phyloP scores from a whole-genome alignment of 805 yeast genomes.

The Debaryomyces hansenii region DNA sequence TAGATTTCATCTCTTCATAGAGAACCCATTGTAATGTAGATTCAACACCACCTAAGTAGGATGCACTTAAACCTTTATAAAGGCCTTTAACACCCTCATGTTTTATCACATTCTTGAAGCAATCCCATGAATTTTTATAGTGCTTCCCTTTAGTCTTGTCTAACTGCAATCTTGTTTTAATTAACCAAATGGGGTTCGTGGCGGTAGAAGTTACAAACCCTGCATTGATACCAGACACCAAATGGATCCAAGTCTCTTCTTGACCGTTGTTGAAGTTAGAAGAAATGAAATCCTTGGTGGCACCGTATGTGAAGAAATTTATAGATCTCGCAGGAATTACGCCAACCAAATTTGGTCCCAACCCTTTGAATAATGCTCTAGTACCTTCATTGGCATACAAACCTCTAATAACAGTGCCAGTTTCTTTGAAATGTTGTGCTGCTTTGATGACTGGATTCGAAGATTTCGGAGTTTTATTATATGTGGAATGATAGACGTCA shows the following conservation, averaged over 20 bases:
- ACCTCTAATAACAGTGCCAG: slow-evolving; percentile 65
- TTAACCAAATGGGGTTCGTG: slow-evolving; percentile 97
- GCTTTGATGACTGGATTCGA: slow-evolving; percentile 44
- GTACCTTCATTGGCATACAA: slow-evolving; percentile 80
- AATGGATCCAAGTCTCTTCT: slow-evolving; percentile 83
- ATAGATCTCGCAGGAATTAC: slow-evolving; percentile 98
- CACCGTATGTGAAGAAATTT: slow-evolving; percentile 94
- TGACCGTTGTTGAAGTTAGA: slow-evolving; percentile 65
- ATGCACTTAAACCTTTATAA: slow-evolving; percentile 90
- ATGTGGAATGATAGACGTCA: slow-evolving; percentile 67
- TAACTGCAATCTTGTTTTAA: slow-evolving; percentile 90
- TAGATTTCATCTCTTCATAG: slow-evolving; percentile 87
- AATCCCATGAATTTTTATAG: slow-evolving; percentile 85
- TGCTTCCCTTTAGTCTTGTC: slow-evolving; percentile 69
- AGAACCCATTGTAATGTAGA: slow-evolving; percentile 95
- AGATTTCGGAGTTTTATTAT: slow-evolving; percentile 47
- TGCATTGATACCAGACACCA: slow-evolving; percentile 84
- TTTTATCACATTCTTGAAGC: slow-evolving; percentile 64
- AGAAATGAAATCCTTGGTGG: slow-evolving; percentile 78
- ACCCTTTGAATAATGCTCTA: slow-evolving; percentile 85
- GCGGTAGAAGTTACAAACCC: slow-evolving; percentile 94
- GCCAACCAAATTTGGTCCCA: slow-evolving; percentile 96
- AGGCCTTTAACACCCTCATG: slow-evolving; percentile 80
- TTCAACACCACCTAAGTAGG: slow-evolving; percentile 90
- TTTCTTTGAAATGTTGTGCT: slow-evolving; percentile 76